Conservation (phyloP, 805 yeast species). For the Candida michaelii region DNA sequence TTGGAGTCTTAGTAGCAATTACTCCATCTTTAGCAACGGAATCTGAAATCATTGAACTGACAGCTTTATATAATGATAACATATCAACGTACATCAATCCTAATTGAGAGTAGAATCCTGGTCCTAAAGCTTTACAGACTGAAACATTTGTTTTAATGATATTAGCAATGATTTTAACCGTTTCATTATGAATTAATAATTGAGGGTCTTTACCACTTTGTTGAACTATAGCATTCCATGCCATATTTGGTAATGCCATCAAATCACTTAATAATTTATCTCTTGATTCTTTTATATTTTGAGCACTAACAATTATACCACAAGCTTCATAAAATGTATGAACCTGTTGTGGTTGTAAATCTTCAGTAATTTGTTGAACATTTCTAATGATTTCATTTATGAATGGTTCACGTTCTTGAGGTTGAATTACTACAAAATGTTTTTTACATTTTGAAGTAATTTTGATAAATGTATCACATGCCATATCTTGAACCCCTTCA, state of each 20-base stretch:
- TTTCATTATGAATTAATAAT: conserved; percentile 72
- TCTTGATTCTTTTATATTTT: conserved; percentile 64
- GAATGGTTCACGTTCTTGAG: conserved; percentile 84
- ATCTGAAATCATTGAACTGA: conserved; percentile 78
- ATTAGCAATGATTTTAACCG: conserved; percentile 89
- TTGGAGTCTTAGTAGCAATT: conserved; percentile 91
- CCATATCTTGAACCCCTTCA: conserved; percentile 99
- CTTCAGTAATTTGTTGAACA: conserved; percentile 84
- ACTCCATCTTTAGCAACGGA: conserved; percentile 78
- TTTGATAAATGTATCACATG: conserved; percentile 97
- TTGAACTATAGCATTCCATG: conserved; percentile 88
- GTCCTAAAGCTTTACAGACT: conserved; percentile 91
- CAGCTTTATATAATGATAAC: conserved; percentile 87
- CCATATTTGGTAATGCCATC: conserved; percentile 90
- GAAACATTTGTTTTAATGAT: conserved; percentile 94
- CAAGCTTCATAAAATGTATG: conserved; percentile 98
- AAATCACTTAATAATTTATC: conserved; percentile 71
- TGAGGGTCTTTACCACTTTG: conserved; percentile 84
- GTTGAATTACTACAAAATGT: conserved; percentile 87
- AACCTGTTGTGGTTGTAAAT: conserved; percentile 94
- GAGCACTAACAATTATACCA: conserved; percentile 90
- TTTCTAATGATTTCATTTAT: conserved; percentile 84
- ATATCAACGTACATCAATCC: conserved; percentile 84
- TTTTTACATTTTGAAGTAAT: conserved; percentile 93
- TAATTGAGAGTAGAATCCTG: conserved; percentile 85